Evolutionary conservation across 768 basidiomycete genomes (phyloP).

Genomic region (Russula griseocarnosa): DNA sequence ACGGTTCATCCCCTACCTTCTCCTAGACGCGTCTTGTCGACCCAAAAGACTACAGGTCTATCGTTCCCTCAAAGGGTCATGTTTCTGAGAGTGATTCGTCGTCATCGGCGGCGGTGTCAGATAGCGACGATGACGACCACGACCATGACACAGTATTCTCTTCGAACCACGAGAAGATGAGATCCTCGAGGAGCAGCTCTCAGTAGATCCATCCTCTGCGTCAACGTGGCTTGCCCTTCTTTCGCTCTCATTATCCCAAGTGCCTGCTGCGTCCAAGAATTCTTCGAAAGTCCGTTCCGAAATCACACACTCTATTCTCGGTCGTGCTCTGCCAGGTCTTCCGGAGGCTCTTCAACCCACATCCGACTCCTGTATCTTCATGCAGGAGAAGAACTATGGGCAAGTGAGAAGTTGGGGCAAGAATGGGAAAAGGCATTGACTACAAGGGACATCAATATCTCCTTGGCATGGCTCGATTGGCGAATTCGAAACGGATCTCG

Average conservation of each 20-base stretch:
- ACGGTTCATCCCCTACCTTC: constrained; percentile 64
- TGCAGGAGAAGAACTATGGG: constrained; percentile 72
- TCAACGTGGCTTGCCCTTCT: constrained; percentile 62
- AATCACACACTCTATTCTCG: constrained; percentile 61
- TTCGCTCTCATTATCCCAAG: constrained; percentile 55
- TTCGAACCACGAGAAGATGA: constrained; percentile 57
- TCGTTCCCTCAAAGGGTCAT: constrained; percentile 35
- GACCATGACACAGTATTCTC: constrained; percentile 6
- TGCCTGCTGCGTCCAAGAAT: constrained; percentile 64
- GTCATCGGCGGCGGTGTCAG: constrained; percentile 24
- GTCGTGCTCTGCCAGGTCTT: constrained; percentile 58
- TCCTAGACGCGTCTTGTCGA: constrained; percentile 34
- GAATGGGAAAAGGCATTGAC: constrained; percentile 70
- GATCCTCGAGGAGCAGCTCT: constrained; percentile 54
- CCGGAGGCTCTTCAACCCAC: constrained; percentile 45
- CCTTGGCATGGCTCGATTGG: constrained; percentile 83
- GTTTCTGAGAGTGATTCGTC: constrained; percentile 39
- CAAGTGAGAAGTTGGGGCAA: constrained; percentile 45
- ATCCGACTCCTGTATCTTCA: constrained; percentile 64
- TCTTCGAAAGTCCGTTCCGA: constrained; percentile 64
- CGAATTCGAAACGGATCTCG: constrained; percentile 46
- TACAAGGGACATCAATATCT: constrained; percentile 53
- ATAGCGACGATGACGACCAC: constrained; percentile 19
- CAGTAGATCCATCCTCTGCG: constrained; percentile 48
- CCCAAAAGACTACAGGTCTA: constrained; percentile 49